Base-by-base conservation (phyloP, 495 filamentous ascomycete species). In the Hypoxylon crocopeplum region DNA sequence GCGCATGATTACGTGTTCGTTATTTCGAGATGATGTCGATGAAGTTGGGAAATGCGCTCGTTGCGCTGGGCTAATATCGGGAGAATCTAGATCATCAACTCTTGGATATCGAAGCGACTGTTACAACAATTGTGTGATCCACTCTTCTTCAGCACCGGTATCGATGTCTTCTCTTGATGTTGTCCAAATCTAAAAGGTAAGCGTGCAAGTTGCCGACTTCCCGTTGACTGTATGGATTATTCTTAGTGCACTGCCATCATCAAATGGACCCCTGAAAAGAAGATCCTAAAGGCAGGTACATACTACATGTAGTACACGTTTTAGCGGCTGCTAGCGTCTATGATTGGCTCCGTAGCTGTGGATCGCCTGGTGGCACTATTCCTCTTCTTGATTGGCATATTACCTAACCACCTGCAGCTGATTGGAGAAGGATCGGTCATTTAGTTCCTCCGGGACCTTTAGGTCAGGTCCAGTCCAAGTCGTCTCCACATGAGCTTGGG, bases 171-270 rank as follows among this genome's bases (percentile, higher is more conserved):
- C 8, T 42, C 21, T 37, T 38, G 29, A 11, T 4, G 30, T 51
- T 50, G 32, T 62, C 17, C 12, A 20, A 55, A 48, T 48, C 40
- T 44, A 48, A 7, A 61, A n/a, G n/a, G n/a, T n/a, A 27, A 27
- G 48, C 46, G n/a, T n/a, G n/a, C 59, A 63, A 57, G 53, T 51
- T 63, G 53, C 48, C 41, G 50, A 50, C 17, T 48, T 48, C 13
- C 46, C 29, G 27, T 48, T 53, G 48, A 15, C 13, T 27, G 29
- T 17, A 45, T 20, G 3, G 20, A 15, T 50, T 56, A 62, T 56
- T 56, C 59, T 56, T 62, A 62, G 58, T 49, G 49, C 59, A 62
- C 33, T 49, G 37, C 38, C 45, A 33, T 33, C 58, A 17, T 3
- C 40, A 39, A 33, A 20, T 19, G 13, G 44, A 55, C 58, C 58